A percentile compares a stretch with the other conserved stretches of the same genome.
Conservation (phyloP, 768 basidiomycete genomes). For the Lenzites betulinus region DNA sequence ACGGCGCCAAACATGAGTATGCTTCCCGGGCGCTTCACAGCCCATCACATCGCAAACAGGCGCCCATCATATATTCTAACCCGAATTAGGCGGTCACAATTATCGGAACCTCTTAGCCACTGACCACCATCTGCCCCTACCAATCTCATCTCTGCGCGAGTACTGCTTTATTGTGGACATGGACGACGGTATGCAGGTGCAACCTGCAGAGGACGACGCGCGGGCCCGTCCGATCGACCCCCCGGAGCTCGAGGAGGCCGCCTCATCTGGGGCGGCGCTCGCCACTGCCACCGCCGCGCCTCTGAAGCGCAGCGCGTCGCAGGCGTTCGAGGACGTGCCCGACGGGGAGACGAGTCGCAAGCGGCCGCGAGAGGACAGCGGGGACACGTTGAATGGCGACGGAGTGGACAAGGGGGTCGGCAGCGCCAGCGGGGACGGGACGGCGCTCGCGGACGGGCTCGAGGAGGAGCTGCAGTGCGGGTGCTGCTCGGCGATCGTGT, state of each 20-base stretch:
- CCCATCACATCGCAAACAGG: slow-evolving; percentile 14
- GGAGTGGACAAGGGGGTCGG: not conserved
- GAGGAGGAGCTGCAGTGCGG: slow-evolving; percentile 81
- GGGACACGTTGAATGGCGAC: slow-evolving; percentile 4
- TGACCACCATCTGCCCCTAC: slow-evolving; percentile 10
- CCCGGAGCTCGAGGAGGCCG: not conserved
- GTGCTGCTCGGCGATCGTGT: slow-evolving; percentile 81
- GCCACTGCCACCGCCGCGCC: slow-evolving; percentile 14
- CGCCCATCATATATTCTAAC: not conserved
- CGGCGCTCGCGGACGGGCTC: slow-evolving; percentile 59
- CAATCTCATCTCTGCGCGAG: not conserved
- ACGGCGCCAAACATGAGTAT: no score
- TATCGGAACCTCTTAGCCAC: slow-evolving; percentile 15
- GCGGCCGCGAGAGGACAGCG: slow-evolving; percentile 53
- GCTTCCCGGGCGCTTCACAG: not conserved
- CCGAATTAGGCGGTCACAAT: slow-evolving; percentile 17
- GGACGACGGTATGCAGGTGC: not conserved
- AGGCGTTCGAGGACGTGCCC: slow-evolving; percentile 51
- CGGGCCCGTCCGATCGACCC: slow-evolving; percentile 6
- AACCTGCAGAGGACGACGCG: not conserved
- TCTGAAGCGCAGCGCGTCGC: slow-evolving; percentile 67
- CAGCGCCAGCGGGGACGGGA: slow-evolving; percentile 26
- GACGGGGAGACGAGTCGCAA: slow-evolving; percentile 55
- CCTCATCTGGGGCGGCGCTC: not conserved
- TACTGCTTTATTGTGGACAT: not conserved